Conservation (phyloP, 2,329 filamentous ascomycete species). For the Fusarium nurragi region DNA sequence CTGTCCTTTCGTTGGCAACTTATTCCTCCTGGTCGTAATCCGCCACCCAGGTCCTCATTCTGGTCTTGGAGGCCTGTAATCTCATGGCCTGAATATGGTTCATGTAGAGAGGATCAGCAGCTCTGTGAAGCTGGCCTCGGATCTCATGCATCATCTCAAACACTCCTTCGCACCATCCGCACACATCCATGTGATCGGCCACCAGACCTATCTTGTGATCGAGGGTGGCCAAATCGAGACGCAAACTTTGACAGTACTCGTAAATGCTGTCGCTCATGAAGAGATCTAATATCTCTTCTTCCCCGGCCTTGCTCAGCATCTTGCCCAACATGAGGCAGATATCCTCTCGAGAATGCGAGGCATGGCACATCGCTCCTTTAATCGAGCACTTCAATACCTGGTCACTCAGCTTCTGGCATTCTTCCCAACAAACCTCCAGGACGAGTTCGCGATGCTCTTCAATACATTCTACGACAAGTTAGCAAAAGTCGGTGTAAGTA, state of each 20-base stretch:
- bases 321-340: conserved; percentile 19
- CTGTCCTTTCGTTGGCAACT: not conserved
- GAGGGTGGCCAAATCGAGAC: not conserved
- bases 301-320: conserved; percentile 19
- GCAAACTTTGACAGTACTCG: not conserved
- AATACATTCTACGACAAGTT: conserved; percentile 14
- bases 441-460: conserved; percentile 12
- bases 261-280: not conserved
- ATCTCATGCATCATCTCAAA: conserved; percentile 1
- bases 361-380: not conserved
- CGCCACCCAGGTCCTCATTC: not conserved
- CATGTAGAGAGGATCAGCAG: conserved; percentile 12
- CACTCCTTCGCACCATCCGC: conserved; percentile 3
- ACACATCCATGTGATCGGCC: conserved; percentile 11
- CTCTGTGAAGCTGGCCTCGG: not conserved
- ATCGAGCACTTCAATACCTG: conserved; percentile 3
- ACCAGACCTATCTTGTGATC: conserved; percentile 12
- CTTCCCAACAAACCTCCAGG: conserved; percentile 8
- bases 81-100: conserved; percentile 4
- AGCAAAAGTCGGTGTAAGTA: not conserved
- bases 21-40: conserved; percentile 1
- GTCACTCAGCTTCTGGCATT: conserved; percentile 17
- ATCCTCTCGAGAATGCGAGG: not conserved
- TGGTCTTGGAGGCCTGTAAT: conserved; percentile 10
- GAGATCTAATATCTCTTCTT: conserved; percentile 15